Base-by-base conservation (phyloP, 768 basidiomycete species). In the Lactarius hengduanensis region DNA sequence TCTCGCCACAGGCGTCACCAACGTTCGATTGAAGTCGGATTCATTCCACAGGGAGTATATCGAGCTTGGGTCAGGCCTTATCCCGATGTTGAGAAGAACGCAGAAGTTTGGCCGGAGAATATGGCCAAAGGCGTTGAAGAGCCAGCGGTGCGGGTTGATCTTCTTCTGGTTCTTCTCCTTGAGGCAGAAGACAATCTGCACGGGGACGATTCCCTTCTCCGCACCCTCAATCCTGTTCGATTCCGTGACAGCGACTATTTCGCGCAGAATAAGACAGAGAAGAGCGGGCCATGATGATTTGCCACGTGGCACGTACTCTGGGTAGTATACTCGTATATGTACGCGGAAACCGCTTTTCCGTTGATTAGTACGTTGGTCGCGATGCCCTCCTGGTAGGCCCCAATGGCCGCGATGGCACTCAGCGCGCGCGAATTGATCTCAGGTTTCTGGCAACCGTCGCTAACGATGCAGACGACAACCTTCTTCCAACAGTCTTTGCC, bases 41-140 rank as follows among this genome's bases (percentile, higher is more conserved):
- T 92, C 91, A 76, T 96, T 96, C 94, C 94, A 96, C 3, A 96
- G 79, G 72, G 94, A 92, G 76, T 96, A 96, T 66, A 96, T 92
- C 13, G 86, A 86, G 61, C 90, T 94, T 11, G 92, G 88, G 4
- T 91, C 92, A 0, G 94, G 93, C 83, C 87, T 87, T 0, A 88
- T 89, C 20, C 88, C 88, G 50, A 96, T 95, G 71, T 96, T 95
- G 36, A 97, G 30, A 32, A 32, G 30, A 32, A 32, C 30, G 30
- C 30, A 32, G 30, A 32, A 5, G 30, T 30, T 30, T 7, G 0
- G 30, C 6, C 3, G 30, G 0, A 32, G 30, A 32, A 32, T 32
- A 32, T 1, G 30, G 30, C 30, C 30, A 32, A 32, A 32, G 30
- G 30, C 30, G 30, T 32, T 32, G 30, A 32, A 32, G 30, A 32